Evolutionary conservation across 495 filamentous ascomycete species (phyloP).

Genomic region (Neurospora sp.): DNA sequence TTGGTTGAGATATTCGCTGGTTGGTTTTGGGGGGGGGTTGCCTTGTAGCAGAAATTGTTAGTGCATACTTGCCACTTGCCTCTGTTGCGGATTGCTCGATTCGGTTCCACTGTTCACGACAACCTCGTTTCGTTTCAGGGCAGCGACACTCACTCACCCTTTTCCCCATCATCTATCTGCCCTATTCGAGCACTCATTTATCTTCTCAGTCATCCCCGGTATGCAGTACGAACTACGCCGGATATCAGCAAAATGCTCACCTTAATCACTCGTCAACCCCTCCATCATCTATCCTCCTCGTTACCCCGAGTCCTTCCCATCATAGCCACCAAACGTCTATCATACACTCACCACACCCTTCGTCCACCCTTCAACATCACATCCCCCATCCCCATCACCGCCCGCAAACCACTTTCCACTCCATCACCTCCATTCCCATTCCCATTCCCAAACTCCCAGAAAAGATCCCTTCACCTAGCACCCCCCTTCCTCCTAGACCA

Average conservation of each 20-base stretch:
- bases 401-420: not conserved
- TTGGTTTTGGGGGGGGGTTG: not conserved
- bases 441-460: not conserved
- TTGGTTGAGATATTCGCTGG: not conserved
- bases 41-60: not conserved
- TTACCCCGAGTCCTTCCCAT: not conserved
- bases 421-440: not conserved
- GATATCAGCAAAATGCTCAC: not conserved
- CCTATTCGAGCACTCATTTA: not conserved
- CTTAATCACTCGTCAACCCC: not conserved
- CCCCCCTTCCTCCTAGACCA: constrained; percentile 67
- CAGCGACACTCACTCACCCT: not conserved
- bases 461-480: constrained; percentile 51
- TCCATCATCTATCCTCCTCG: not conserved
- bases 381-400: not conserved
- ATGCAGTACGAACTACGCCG: not conserved
- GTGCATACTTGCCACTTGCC: not conserved
- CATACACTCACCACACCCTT: not conserved
- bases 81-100: not conserved
- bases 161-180: not conserved
- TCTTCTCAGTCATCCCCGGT: not conserved
- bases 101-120: not conserved
- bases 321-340: not conserved
- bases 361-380: not conserved
- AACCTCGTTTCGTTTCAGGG: not conserved